Base-by-base conservation (phyloP, 495 filamentous ascomycete genomes). In the Lasiosphaeris hirsuta region DNA sequence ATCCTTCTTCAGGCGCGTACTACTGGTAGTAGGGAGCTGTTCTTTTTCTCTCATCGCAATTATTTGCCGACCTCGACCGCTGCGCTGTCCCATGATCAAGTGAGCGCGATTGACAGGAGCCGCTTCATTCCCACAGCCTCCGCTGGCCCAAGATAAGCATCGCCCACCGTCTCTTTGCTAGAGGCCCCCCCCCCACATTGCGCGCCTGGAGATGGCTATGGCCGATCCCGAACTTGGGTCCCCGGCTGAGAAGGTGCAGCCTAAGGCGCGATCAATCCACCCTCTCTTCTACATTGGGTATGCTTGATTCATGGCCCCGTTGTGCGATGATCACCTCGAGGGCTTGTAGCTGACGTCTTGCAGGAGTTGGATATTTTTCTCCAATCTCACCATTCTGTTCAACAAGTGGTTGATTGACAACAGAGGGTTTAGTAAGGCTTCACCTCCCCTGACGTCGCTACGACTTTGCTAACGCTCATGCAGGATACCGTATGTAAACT, bases 391-490 rank as follows among this genome's bases (percentile, higher is more conserved):
- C 56, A 96, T 97, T 61, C 71, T 97, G 52, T 97, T 96, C 82
- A 96, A 97, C 82, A 96, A 96, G 76, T 91, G 88, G 80, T 84
- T 97, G 44, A 80, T 96, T 50, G 81, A 87, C 65, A 84, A 80
- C 60, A 77, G 79, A 63, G 81, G 86, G 51, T 96, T 96, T 75
- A 80, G 90, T 94, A 75, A 84, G 90, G 83, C 33, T 30, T 50
- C 51, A 14, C 36, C 14, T 47, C 35, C 13, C 23, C 40, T 30
- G 53, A 50, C 43, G 11, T 35, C 11, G 15, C 18, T 36, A 10
- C 4, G 39, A 15, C 10, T 51, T 60, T 35, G 10, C 40, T 48
- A 8, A 58, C 15, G n/a, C 0, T 13, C 7, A 35, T 10, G 7
- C 36, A 69, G 70, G 60, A 63, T 69, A 72, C 47, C 68, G 68